Percentiles rank a stretch among this genome's conserved stretches.
Conservation (phyloP, 495 filamentous ascomycete species). For the Aspergillus sparsus region DNA sequence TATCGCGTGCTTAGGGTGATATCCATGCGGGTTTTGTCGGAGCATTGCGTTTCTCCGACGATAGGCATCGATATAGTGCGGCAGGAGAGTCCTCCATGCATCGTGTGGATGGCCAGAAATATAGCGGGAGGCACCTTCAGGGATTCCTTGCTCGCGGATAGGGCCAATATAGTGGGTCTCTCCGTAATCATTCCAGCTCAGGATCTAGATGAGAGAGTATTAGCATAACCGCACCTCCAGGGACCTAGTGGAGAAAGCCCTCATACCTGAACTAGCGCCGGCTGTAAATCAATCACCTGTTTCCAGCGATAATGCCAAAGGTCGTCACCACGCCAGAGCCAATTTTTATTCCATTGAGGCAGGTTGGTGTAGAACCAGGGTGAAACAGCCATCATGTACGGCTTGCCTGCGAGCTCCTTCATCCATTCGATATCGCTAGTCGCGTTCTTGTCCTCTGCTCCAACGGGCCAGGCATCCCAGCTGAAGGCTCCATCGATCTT, state of each 20-base stretch:
- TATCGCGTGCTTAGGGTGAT: constrained; percentile 16
- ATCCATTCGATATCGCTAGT: constrained; percentile 57
- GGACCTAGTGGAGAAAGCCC: neutral
- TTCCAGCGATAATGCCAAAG: constrained; percentile 77
- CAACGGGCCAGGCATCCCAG: constrained; percentile 76
- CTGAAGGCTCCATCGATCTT: constrained; percentile 64
- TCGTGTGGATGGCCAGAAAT: constrained; percentile 54
- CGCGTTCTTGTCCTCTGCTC: constrained; percentile 53
- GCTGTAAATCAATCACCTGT: constrained; percentile 62
- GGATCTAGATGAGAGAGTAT: constrained; percentile 34
- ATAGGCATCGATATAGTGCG: constrained; percentile 66
- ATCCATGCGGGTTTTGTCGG: constrained; percentile 5
- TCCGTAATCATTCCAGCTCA: constrained; percentile 74
- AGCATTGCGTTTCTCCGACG: constrained; percentile 48
- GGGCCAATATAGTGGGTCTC: constrained; percentile 75
- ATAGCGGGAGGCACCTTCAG: constrained; percentile 52
- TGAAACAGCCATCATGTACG: constrained; percentile 79
- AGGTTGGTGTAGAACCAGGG: constrained; percentile 78
- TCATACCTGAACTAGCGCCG: constrained; percentile 63
- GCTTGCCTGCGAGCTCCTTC: constrained; percentile 52
- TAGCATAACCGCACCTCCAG: too few relatives aligned
- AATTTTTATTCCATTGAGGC: constrained; percentile 70
- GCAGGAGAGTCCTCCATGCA: constrained; percentile 56
- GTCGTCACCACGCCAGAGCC: constrained; percentile 69
- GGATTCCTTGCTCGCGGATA: constrained; percentile 49